Evolutionary conservation across 495 filamentous ascomycete species (phyloP), one percentile per base, ranked within the genome.

Genomic region (Xylaria nigripes): DNA sequence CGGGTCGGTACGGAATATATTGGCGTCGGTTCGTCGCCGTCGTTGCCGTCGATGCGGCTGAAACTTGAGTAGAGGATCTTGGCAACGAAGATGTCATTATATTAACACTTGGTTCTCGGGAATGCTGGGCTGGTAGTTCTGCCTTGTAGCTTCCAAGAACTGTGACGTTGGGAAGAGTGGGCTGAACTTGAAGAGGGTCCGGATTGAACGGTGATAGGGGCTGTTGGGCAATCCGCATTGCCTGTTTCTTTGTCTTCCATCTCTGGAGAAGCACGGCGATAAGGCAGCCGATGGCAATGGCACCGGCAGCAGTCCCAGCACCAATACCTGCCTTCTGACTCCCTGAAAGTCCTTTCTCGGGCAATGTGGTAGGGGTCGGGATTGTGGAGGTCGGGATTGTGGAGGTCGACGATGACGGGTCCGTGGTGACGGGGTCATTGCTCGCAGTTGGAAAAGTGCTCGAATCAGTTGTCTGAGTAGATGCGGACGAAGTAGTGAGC

Each of bases 281-380:
- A 2, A 55, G 45, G 16, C 32, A 32, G 15, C 16, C n/a, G 25
- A 55, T 13, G 8, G 18, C 52, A 16, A 48, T 12, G 4, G 34
- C 45, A 12, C 52, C 52, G 8, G 41, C 15, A 22, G 22, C 54
- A 4, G 54, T 25, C 13, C 59, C 61, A 21, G 56, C 36, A 29
- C 51, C 57, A 40, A 67, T 62, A 32, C 64, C 64, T 16, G 47
- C 61, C 34, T 60, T 60, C 42, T 32, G 54, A 9, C 52, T 50
- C 19, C 45, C 16, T n/a, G 54, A 56, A 42, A 67, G 55, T 12
- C 36, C 36, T 3, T 1, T 23, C 3, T 43, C 2, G 10, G 44
- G 34, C 1, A 23, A 34, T 1, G 7, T 10, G 16, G 15, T 6
- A 47, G 44, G 13, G 1, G 45, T 3, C 3, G 25, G 25, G 25